Base-by-base conservation (phyloP, 805 yeast species). In the Tetrapisispora phaffii region DNA sequence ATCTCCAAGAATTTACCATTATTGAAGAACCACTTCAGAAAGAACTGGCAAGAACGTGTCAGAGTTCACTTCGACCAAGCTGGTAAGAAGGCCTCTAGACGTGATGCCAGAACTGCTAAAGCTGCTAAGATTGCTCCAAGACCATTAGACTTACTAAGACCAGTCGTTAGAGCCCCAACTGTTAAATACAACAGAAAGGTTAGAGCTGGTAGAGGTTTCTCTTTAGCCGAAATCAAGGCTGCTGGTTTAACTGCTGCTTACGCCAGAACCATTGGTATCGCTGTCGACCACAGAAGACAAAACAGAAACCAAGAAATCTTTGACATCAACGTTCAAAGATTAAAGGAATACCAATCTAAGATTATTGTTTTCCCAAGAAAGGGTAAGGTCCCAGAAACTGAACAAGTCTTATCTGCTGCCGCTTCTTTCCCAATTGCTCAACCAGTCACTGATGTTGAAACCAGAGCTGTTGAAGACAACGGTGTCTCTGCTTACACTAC, bases 21-120 rank as follows among this genome's bases (percentile, higher is more conserved):
- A 79, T 85, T 86, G 82, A 87, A 86, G 84, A 90, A 90, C 84
- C 98, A 93, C 81, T 90, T 90, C 95, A 85, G 97, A 82, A 90
- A 90, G 86, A 90, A 90, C 95, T 93, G 98, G 98, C 97, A 93
- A 79, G 95, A 87, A 76, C 86, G 97, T 71, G 99, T 93, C 81
- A 86, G 80, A 74, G 96, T 87, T 68, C 98, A 94, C 88, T 85
- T 93, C 72, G 97, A 93, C 90, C 98, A 93, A 81, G 96, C 98
- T 70, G 98, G 98, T 74, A 88, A 90, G 83, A 93, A 93, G 83
- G 88, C 76, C 68, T 82, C 95, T 58, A 88, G 98, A 83, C 85
- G 98, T 79, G 77, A 76, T 60, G 84, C 96, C 60, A 87, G 98
- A 77, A 83, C 85, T 70, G 66, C 82, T 65, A 89, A 85, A 79